These are phyloP conservation scores for Xylaria sp. DNA, from an alignment of 2,329 filamentous ascomycete genomes.

Conservation along the genomic window DNA sequence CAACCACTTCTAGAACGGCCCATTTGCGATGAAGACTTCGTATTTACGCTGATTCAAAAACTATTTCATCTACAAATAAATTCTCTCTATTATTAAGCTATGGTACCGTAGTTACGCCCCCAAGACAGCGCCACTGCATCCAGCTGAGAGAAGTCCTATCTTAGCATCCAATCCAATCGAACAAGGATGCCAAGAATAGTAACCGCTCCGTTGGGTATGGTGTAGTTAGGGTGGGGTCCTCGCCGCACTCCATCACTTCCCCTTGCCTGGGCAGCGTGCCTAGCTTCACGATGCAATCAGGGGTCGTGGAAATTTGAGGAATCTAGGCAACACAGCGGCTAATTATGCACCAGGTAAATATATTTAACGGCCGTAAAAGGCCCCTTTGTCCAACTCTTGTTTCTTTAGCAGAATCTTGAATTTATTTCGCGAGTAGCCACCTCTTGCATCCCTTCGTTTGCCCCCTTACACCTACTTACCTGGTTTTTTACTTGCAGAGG, in stretches of 20 bases:
- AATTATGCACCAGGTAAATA: background rate
- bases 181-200: slow-evolving; percentile 23
- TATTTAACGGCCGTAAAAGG: background rate
- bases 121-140: background rate
- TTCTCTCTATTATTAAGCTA: background rate
- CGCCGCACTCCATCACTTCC: background rate
- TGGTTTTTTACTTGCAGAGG: background rate
- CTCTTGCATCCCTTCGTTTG: slow-evolving; percentile 3
- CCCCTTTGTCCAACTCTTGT: slow-evolving; percentile 3
- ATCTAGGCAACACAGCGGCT: background rate
- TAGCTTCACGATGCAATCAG: slow-evolving; percentile 1
- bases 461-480: background rate
- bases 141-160: background rate
- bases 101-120: background rate
- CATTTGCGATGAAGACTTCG: background rate
- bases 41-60: background rate
- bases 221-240: background rate
- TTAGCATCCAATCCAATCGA: background rate
- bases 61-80: background rate
- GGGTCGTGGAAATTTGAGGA: slow-evolving; percentile 5
- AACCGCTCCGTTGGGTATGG: slow-evolving; percentile 3
- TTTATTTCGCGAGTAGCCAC: background rate
- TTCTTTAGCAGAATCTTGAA: background rate
- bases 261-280: too few species aligned
- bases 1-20: background rate